These are phyloP conservation scores for Atalantia buxifolia DNA, from an alignment of 345 rosid species.

Conservation along the genomic window DNA sequence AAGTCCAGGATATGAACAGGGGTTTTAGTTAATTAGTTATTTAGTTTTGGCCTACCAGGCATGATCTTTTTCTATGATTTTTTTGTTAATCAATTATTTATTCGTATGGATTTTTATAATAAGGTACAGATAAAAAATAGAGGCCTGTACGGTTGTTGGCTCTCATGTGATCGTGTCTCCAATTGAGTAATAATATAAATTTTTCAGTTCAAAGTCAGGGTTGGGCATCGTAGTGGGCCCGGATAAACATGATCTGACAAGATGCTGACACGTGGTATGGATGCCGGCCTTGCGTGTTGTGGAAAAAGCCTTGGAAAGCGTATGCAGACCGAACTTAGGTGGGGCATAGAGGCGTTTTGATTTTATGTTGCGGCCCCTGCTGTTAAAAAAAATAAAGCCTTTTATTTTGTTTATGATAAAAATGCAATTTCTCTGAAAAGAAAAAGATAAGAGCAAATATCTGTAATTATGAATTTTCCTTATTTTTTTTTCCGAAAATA, in stretches of 20 bases:
- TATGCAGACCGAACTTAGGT: background rate
- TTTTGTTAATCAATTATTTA: background rate
- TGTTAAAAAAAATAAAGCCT: too few relatives aligned
- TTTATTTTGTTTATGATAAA: too few relatives aligned
- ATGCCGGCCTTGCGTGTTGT: background rate
- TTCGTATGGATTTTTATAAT: background rate
- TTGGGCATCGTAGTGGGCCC: background rate
- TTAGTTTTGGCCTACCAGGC: background rate
- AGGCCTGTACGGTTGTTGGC: background rate
- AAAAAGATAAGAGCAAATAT: too few relatives aligned
- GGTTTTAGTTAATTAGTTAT: background rate
- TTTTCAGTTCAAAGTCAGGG: background rate
- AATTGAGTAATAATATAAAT: background rate
- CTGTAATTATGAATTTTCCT: too few relatives aligned
- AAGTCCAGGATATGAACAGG: background rate
- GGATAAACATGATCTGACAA: background rate
- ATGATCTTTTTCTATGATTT: background rate
- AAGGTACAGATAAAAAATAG: background rate
- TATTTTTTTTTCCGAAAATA: too few relatives aligned
- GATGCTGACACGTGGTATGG: slow-evolving; percentile 8
- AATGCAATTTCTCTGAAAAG: too few relatives aligned
- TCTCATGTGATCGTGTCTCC: slow-evolving; percentile 10
- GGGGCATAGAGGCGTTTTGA: background rate
- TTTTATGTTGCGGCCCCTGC: too few relatives aligned
- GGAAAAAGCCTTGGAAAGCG: background rate